Base-by-base conservation (phyloP, 2,329 filamentous ascomycete species). In the Aspergillus pseudonomiae region DNA sequence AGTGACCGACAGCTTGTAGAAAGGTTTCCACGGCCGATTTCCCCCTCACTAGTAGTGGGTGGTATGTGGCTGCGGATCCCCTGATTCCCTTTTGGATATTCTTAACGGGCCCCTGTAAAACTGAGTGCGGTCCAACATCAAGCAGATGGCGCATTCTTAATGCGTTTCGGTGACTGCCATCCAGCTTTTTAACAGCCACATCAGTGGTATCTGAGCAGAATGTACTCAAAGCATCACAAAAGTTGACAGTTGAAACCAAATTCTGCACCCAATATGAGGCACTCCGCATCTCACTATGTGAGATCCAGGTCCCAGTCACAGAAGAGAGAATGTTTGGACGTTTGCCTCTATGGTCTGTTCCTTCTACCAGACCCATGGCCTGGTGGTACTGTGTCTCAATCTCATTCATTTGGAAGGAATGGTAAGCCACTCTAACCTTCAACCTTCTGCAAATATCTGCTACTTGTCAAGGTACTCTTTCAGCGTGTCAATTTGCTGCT, bases 121-220 rank as follows among this genome's bases (percentile, higher is more conserved):
- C 66, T 5, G 56, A 34, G 55, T 72, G 70, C 1, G 70, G 69
- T 1, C 70, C 69, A 19, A 72, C 53, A n/a, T 72, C 70, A 7
- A 72, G 14, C 0, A 71, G 12, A 3, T 61, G 32, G 32, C 11
- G 32, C 9, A 34, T 34, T 11, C 10, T 34, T 34, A 34, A 34
- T 34, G 32, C 10, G 9, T 12, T 9, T 34, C 32, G 32, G 9
- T 34, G 32, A 11, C 32, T 34, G 11, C 32, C 32, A 11, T 12
- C 32, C 3, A 34, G 32, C 9, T 34, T 34, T 11, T 34, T 34
- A 11, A 12, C 10, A 10, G 32, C 12, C 32, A 34, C 9, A 12
- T 34, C 32, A 11, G 32, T 34, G 32, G 32, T 34, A 11, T 12
- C 11, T 11, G 32, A 34, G 32, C 32, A 34, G 32, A 34, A 9